Base-by-base conservation (phyloP, 2,329 filamentous ascomycete genomes). In the Cadophora sp. region DNA sequence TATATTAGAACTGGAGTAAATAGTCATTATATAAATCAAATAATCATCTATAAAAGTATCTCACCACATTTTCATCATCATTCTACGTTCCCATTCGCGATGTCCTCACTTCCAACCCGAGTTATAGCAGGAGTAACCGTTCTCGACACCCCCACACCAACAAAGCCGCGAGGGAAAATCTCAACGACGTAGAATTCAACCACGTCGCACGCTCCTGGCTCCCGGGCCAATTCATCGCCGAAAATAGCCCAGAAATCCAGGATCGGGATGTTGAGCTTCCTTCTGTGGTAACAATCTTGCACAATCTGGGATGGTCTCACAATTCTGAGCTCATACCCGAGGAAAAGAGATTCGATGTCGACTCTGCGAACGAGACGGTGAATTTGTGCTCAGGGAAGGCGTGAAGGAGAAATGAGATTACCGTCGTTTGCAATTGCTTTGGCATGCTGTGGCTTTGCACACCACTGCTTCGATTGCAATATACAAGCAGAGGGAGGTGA, bases 291-390 rank as follows among this genome's bases (percentile, higher is more conserved):
- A 73, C 78, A 1, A 74, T 83, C 18, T 73, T 83, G 30, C 82
- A 84, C 66, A 80, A 83, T 51, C 71, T 83, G 0, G 81, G 81
- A 18, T 82, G 79, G 81, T 78, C 79, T 61, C 73, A 71, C 11
- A 78, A 73, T 2, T 74, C 75, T 16, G 71, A 74, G 39, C 64
- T 81, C 9, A 68, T 83, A 18, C 81, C 79, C 47, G 56, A 70
- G 1, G 81, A 84, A 73, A 81, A 81, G 33, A 79, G 59, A 22
- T 85, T 85, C 72, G 83, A 85, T 67, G 81, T 85, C 27, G 83
- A 85, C 70, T 80, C 83, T 16, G 83, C 82, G 9, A 79, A 81
- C 63, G 80, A 78, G 2, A 81, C 83, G 0, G 73, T 80, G 0
- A 73, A 0, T 83, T 83, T 65, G 62, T 83, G 56, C 66, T 73